Evolutionary conservation across 257 asterid species (phyloP).

Genomic region (Solanum paucissectum): DNA sequence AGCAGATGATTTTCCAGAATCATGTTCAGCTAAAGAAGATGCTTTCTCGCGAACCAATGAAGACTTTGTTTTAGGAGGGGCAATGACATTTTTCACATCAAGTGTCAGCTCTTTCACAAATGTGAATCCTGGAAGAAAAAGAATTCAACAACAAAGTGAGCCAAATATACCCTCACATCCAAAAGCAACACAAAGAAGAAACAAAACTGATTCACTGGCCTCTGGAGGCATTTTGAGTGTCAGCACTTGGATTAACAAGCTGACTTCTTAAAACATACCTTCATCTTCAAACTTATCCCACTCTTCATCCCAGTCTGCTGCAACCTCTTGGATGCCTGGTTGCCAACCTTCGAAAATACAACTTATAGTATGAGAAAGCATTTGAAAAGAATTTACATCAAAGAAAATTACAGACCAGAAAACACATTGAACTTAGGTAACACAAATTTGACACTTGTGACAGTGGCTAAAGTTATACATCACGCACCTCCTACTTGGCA

Average conservation of each 20-base stretch:
- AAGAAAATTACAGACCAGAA: neutral
- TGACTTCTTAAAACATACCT: slow-evolving; percentile 36
- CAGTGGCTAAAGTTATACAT: neutral
- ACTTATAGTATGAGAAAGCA: neutral
- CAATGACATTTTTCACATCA: slow-evolving; percentile 72
- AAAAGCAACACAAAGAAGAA: neutral
- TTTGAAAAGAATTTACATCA: neutral
- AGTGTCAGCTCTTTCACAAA: slow-evolving; percentile 80
- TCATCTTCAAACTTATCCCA: slow-evolving; percentile 98
- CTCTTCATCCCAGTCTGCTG: slow-evolving; percentile 96
- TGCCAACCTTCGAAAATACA: slow-evolving; percentile 72
- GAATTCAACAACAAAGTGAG: slow-evolving; percentile 4
- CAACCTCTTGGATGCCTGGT: slow-evolving; percentile 75
- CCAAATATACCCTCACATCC: neutral
- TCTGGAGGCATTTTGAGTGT: neutral
- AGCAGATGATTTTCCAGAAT: slow-evolving; percentile 30
- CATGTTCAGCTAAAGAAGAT: slow-evolving; percentile 23
- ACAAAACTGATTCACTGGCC: neutral
- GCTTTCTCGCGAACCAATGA: slow-evolving; percentile 50
- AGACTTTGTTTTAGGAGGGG: slow-evolving; percentile 67
- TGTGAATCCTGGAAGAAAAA: slow-evolving; percentile 48
- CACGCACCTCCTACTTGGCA: neutral
- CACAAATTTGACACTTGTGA: neutral
- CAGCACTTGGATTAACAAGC: neutral
- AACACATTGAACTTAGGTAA: neutral